These are phyloP conservation scores for Talaromyces funiculosus DNA, from an alignment of 2,329 filamentous ascomycete genomes.

Conservation along the genomic window DNA sequence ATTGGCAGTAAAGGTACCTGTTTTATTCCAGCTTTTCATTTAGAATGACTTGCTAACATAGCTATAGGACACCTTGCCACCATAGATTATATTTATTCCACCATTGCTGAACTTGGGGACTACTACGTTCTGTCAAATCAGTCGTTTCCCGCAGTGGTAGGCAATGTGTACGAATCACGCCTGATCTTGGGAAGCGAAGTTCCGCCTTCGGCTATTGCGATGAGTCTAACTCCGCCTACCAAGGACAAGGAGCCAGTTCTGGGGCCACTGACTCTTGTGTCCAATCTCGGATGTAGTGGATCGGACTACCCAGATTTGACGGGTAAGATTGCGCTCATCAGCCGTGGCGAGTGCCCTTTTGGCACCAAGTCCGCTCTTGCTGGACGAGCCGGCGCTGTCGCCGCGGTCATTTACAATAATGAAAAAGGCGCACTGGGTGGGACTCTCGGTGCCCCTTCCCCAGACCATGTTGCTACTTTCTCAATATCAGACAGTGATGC, in stretches of 20 bases:
- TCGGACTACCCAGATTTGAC: conserved; percentile 59
- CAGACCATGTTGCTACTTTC: background rate
- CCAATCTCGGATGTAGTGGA: conserved; percentile 58
- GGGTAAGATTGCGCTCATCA: conserved; percentile 65
- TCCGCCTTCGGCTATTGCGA: conserved; percentile 48
- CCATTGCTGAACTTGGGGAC: background rate
- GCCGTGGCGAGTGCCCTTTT: conserved; percentile 66
- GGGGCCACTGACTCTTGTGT: conserved; percentile 57
- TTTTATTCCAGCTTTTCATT: background rate
- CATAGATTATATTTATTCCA: background rate
- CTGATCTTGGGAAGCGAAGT: conserved; percentile 45
- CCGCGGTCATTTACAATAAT: conserved; percentile 70
- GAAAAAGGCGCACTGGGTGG: conserved; percentile 58
- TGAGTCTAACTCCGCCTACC: conserved; percentile 58
- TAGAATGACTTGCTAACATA: background rate
- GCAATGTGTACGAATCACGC: background rate
- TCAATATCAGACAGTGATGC: background rate
- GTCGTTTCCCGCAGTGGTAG: background rate
- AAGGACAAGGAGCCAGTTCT: conserved; percentile 34
- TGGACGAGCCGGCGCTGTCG: conserved; percentile 63
- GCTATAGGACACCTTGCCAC: background rate
- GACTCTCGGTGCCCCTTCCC: background rate
- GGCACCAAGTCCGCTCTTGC: conserved; percentile 65
- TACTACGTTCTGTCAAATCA: background rate
- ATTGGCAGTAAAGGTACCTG: background rate